These are phyloP conservation scores for Suillus paluster DNA, from an alignment of 768 basidiomycete species.

Conservation along the genomic window DNA sequence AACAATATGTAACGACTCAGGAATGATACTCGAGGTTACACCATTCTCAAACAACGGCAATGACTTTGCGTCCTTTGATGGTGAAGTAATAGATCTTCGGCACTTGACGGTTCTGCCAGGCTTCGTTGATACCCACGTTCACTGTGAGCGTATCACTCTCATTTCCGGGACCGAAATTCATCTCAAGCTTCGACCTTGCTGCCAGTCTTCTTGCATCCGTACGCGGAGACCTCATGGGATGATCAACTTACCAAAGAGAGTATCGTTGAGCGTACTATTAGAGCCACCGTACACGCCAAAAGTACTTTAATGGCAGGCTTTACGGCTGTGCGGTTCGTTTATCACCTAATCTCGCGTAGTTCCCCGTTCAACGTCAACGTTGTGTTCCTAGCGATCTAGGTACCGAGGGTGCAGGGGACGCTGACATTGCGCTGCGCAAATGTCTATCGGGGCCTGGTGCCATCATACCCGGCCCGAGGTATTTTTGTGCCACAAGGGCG, in stretches of 20 bases:
- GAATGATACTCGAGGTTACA: slow-evolving; percentile 52
- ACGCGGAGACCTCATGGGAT: slow-evolving; percentile 61
- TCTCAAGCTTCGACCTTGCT: not conserved
- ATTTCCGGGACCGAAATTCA: not conserved
- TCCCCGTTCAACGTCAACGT: not conserved
- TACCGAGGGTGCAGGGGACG: slow-evolving; percentile 69
- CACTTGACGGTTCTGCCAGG: slow-evolving; percentile 57
- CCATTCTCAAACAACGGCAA: slow-evolving; percentile 15
- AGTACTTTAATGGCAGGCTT: slow-evolving; percentile 64
- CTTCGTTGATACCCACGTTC: slow-evolving; percentile 62
- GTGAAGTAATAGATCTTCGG: slow-evolving; percentile 49
- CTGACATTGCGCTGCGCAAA: slow-evolving; percentile 60
- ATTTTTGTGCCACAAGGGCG: slow-evolving; percentile 62
- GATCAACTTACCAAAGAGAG: slow-evolving; percentile 65
- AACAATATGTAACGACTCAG: slow-evolving; percentile 48
- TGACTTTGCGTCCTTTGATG: slow-evolving; percentile 15
- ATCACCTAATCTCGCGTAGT: not conserved
- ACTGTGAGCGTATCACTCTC: slow-evolving; percentile 41
- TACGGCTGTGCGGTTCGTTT: slow-evolving; percentile 59
- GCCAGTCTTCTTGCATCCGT: slow-evolving; percentile 64
- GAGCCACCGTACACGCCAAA: slow-evolving; percentile 63
- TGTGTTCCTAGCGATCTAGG: slow-evolving; percentile 55
- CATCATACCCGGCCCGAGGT: slow-evolving; percentile 63
- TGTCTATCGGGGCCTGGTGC: slow-evolving; percentile 52
- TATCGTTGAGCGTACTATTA: slow-evolving; percentile 59